Conservation (phyloP, 306 rosid species). For the Medicago ruthenica region DNA sequence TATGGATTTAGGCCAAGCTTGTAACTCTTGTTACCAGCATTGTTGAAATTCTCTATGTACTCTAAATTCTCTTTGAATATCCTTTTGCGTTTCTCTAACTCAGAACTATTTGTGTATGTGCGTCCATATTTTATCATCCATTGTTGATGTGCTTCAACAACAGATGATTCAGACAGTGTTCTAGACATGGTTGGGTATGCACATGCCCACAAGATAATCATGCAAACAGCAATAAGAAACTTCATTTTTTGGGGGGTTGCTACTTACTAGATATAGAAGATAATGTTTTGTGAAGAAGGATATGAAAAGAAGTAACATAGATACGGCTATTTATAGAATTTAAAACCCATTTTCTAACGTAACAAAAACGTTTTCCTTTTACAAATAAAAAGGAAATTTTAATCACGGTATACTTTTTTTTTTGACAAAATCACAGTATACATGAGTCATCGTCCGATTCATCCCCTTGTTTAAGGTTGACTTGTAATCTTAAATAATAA, state of each 20-base stretch:
- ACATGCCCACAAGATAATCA: constrained; percentile 24
- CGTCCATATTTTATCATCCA: constrained; percentile 44
- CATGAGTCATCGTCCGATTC: too few species aligned
- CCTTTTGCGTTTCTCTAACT: constrained; percentile 44
- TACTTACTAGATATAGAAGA: background rate
- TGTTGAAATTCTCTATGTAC: constrained; percentile 49
- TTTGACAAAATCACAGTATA: too few species aligned
- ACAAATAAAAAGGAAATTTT: too few species aligned
- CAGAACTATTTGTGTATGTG: constrained; percentile 15
- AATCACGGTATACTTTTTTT: too few species aligned
- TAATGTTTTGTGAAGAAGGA: background rate
- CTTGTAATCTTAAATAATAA: too few species aligned
- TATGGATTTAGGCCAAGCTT: constrained; percentile 45
- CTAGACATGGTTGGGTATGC: constrained; percentile 40
- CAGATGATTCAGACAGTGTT: constrained; percentile 35
- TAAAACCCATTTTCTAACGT: too few species aligned
- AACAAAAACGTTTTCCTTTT: too few species aligned
- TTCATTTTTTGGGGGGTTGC: background rate
- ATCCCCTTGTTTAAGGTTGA: too few species aligned
- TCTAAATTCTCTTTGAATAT: constrained; percentile 45
- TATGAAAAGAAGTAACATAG: background rate
- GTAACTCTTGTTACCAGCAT: constrained; percentile 44
- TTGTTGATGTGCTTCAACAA: constrained; percentile 30
- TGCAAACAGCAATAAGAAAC: background rate
- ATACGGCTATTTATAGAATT: background rate